These are phyloP conservation scores for Yamadazyma diospyri DNA, from an alignment of 1,139 yeast species.

Conservation along the genomic window DNA sequence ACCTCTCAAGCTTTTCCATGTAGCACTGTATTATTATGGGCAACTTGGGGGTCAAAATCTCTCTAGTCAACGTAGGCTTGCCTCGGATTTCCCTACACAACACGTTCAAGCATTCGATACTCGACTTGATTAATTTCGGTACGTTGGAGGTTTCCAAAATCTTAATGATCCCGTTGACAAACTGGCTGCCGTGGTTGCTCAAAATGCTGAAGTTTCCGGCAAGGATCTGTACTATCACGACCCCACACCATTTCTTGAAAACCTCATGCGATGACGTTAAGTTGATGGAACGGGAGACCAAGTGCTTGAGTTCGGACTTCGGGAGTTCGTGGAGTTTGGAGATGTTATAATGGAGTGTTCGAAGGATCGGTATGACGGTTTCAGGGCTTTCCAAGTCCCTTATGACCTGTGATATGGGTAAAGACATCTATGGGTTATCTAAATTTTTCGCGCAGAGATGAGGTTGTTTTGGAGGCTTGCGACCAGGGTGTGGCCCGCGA, in stretches of 20 bases:
- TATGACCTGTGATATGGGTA: slow-evolving; percentile 32
- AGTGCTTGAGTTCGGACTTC: slow-evolving; percentile 53
- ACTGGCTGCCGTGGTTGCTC: slow-evolving; percentile 55
- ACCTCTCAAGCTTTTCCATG: slow-evolving; percentile 38
- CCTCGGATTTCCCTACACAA: slow-evolving; percentile 63
- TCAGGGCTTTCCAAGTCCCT: slow-evolving; percentile 34
- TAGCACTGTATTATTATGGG: slow-evolving; percentile 58
- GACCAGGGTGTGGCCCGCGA: too few relatives aligned
- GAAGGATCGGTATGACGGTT: slow-evolving; percentile 33
- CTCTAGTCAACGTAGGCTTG: slow-evolving; percentile 82
- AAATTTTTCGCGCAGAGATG: slow-evolving; percentile 10
- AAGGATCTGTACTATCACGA: slow-evolving; percentile 50
- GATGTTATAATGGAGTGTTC: slow-evolving; percentile 26
- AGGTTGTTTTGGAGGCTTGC: too few relatives aligned
- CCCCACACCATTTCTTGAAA: slow-evolving; percentile 60
- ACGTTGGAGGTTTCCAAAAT: slow-evolving; percentile 51
- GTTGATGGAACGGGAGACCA: slow-evolving; percentile 54
- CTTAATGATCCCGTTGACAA: slow-evolving; percentile 55
- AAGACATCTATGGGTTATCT: slow-evolving; percentile 22
- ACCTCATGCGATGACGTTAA: slow-evolving; percentile 49
- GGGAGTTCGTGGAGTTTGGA: slow-evolving; percentile 36
- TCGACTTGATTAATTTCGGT: slow-evolving; percentile 42
- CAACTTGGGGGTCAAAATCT: slow-evolving; percentile 75
- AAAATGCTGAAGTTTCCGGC: slow-evolving; percentile 51
- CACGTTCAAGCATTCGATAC: slow-evolving; percentile 45